These are phyloP conservation scores for Pyrenophora tritici-repentis DNA, from an alignment of 2,329 filamentous ascomycete species.

Conservation along the genomic window DNA sequence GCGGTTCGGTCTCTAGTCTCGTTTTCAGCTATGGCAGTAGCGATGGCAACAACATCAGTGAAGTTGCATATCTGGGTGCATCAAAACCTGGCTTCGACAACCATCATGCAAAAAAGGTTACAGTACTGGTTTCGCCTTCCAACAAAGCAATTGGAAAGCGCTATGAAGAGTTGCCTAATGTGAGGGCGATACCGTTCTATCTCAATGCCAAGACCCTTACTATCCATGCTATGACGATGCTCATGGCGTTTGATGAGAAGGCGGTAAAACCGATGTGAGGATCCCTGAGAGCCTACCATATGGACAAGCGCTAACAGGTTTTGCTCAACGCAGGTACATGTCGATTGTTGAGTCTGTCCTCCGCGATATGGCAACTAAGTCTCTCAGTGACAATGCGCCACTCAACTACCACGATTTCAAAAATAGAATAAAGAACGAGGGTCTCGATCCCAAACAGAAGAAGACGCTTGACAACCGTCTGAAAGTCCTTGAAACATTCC, in stretches of 20 bases:
- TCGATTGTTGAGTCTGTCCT: too few relatives aligned
- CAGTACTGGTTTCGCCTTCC: constrained; percentile 30
- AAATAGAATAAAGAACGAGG: too few relatives aligned
- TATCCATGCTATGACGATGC: constrained; percentile 35
- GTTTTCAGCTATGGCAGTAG: constrained; percentile 20
- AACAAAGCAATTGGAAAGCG: constrained; percentile 26
- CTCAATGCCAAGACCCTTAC: constrained; percentile 57
- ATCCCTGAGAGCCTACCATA: constrained; percentile 13
- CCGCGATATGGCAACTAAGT: too few relatives aligned
- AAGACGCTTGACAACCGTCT: constrained; percentile 50
- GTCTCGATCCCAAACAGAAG: too few relatives aligned
- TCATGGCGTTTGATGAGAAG: too few relatives aligned
- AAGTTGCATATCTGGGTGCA: constrained; percentile 59
- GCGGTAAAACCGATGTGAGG: constrained; percentile 8
- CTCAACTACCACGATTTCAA: too few relatives aligned
- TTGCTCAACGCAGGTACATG: too few relatives aligned
- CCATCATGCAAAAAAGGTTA: constrained; percentile 24
- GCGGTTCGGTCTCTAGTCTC: constrained; percentile 17
- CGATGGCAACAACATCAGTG: constrained; percentile 58
- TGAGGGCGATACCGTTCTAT: constrained; percentile 54
- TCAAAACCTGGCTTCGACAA: constrained; percentile 15
- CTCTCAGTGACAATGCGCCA: too few relatives aligned
- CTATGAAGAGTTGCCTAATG: constrained; percentile 40
- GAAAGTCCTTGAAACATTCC: constrained; percentile 67
- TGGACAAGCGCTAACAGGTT: too few relatives aligned